phyloP scores from a whole-genome alignment of 2,329 filamentous ascomycete species.

The Chrysoporthe cubensis region DNA sequence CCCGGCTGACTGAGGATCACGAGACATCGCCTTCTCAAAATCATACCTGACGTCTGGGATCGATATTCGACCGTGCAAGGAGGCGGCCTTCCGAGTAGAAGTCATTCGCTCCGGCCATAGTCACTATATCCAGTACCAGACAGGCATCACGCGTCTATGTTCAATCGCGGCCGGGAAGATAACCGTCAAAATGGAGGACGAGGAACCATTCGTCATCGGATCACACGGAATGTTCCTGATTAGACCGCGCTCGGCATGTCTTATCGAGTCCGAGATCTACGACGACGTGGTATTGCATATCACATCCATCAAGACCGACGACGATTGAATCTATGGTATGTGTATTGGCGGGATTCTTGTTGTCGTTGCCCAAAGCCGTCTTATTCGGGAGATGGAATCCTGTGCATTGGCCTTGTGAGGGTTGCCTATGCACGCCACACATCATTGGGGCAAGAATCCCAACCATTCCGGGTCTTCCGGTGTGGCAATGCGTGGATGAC shows the following conservation, averaged over 20 bases:
- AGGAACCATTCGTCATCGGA: slow-evolving; percentile 34
- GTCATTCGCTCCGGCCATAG: slow-evolving; percentile 32
- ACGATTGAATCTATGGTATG: background rate
- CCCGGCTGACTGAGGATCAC: background rate
- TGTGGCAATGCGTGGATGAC: background rate
- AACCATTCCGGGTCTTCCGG: background rate
- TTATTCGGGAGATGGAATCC: background rate
- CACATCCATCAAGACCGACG: slow-evolving; percentile 8
- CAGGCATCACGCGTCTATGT: slow-evolving; percentile 33
- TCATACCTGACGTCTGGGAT: slow-evolving; percentile 34
- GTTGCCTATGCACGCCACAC: background rate
- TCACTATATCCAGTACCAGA: slow-evolving; percentile 30
- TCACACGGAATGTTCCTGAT: slow-evolving; percentile 36
- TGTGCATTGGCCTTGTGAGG: background rate
- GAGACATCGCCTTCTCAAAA: slow-evolving; percentile 40
- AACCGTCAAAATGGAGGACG: slow-evolving; percentile 31
- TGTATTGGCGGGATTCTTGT: background rate
- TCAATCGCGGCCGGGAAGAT: slow-evolving; percentile 38
- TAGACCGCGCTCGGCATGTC: slow-evolving; percentile 28
- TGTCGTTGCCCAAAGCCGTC: background rate
- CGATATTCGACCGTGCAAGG: slow-evolving; percentile 33
- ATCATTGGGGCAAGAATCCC: background rate
- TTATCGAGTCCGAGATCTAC: slow-evolving; percentile 32
- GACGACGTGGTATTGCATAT: slow-evolving; percentile 33
- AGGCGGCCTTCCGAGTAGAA: slow-evolving; percentile 36